These are phyloP conservation scores for Ascochyta viciae-villosae DNA, from an alignment of 2,329 filamentous ascomycete species.

Conservation along the genomic window DNA sequence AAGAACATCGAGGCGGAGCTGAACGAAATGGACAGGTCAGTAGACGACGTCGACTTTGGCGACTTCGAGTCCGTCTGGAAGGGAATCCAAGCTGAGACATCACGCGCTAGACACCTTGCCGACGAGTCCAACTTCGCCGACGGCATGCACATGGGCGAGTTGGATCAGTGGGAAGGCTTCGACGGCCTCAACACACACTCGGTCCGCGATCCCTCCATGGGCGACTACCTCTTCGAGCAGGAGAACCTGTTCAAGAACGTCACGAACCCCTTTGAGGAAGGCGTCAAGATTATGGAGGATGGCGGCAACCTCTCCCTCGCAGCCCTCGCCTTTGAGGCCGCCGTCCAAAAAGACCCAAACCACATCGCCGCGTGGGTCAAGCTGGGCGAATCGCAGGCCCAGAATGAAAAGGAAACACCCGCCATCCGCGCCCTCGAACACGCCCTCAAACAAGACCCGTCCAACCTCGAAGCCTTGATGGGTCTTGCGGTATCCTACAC, in stretches of 20 bases:
- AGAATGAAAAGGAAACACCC: constrained; percentile 97
- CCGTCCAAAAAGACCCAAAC: constrained; percentile 84
- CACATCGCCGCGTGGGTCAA: constrained; percentile 95
- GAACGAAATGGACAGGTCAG: constrained; percentile 86
- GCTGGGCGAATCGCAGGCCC: constrained; percentile 89
- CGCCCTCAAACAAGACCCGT: constrained; percentile 84
- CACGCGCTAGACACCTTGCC: constrained; percentile 72
- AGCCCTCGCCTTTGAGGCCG: constrained; percentile 93
- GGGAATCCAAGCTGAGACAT: constrained; percentile 79
- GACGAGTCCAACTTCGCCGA: constrained; percentile 70
- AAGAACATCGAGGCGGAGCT: constrained; percentile 84
- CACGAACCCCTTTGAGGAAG: constrained; percentile 88
- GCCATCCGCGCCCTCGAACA: constrained; percentile 94
- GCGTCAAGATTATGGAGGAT: constrained; percentile 88
- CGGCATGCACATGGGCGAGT: constrained; percentile 69
- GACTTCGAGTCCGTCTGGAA: constrained; percentile 91
- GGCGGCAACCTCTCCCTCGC: constrained; percentile 94
- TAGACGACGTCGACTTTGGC: constrained; percentile 80
- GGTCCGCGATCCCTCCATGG: constrained; percentile 76
- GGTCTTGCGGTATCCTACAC: constrained; percentile 95
- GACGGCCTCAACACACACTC: constrained; percentile 73
- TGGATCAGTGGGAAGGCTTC: constrained; percentile 81
- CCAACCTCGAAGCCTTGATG: constrained; percentile 90
- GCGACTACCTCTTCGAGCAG: constrained; percentile 93
- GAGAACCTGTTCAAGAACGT: constrained; percentile 88